These are phyloP conservation scores for Aspergillus avenaceus DNA, from an alignment of 495 filamentous ascomycete genomes.

Conservation along the genomic window DNA sequence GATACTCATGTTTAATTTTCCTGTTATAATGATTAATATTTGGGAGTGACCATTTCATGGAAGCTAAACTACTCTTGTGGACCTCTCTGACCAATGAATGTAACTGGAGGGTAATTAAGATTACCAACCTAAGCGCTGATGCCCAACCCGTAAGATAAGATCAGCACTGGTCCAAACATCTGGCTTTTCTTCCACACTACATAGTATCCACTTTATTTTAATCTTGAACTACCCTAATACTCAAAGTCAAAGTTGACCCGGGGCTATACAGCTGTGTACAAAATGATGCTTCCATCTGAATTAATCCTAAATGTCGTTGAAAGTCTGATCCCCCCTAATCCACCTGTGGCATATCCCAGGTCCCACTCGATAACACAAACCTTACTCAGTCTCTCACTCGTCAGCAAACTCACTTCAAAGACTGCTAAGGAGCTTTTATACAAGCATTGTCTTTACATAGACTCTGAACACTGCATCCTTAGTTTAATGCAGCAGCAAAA, in stretches of 20 bases:
- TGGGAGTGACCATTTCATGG: too few relatives aligned
- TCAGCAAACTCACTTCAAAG: conserved; percentile 15
- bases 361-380: conserved; percentile 16
- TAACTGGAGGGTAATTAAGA: too few relatives aligned
- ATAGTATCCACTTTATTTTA: too few relatives aligned
- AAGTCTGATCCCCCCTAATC: conserved; percentile 10
- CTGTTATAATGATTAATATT: too few relatives aligned
- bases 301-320: conserved; percentile 22
- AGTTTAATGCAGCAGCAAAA: not conserved
- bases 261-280: not conserved
- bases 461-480: conserved; percentile 6
- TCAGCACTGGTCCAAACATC: too few relatives aligned
- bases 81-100: too few relatives aligned
- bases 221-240: too few relatives aligned
- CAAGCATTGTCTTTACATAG: conserved; percentile 24
- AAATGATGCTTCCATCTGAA: conserved; percentile 14
- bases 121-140: too few relatives aligned
- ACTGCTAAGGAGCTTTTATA: conserved; percentile 16
- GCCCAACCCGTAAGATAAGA: too few relatives aligned
- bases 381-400: conserved; percentile 19
- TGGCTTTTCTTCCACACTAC: too few relatives aligned
- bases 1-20: not conserved
- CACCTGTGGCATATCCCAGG: conserved; percentile 6
- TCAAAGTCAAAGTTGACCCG: too few relatives aligned
- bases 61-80: too few relatives aligned